Percentiles rank a stretch among this genome's conserved stretches.
These are phyloP conservation scores for Chenopodium berlandieri DNA, from an alignment of 148 eudicot species.

Conservation along the genomic window DNA sequence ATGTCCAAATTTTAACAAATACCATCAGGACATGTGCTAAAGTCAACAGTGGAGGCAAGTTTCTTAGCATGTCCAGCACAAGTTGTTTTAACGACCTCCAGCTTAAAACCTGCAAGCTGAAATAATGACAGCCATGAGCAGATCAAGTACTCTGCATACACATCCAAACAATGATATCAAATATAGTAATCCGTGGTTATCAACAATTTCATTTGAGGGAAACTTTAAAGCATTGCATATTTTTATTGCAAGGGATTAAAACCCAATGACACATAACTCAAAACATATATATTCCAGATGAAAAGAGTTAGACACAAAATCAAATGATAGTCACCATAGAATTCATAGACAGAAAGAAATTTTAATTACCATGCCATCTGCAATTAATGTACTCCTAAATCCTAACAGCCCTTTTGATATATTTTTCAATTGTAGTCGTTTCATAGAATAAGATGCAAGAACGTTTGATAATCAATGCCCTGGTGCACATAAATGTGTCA, in stretches of 20 bases:
- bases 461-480: background rate
- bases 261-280: conserved; percentile 3
- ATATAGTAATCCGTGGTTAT: background rate
- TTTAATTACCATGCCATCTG: background rate
- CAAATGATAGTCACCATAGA: background rate
- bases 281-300: background rate
- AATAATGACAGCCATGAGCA: conserved; percentile 32
- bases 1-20: conserved; percentile 12
- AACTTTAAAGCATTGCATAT: conserved; percentile 2
- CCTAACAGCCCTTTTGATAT: background rate
- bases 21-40: conserved; percentile 98
- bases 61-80: conserved; percentile 96
- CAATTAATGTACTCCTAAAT: background rate
- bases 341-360: background rate
- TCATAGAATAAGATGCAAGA: background rate
- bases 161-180: conserved; percentile 3
- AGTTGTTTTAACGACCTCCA: conserved; percentile 89
- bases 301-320: background rate
- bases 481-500: background rate
- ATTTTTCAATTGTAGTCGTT: background rate
- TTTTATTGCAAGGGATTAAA: background rate
- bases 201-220: background rate
- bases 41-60: conserved; percentile 85
- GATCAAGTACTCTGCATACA: conserved; percentile 20
- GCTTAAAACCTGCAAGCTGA: conserved; percentile 96